Conservation (phyloP, 2,329 filamentous ascomycete species). For the Ophiostoma australiae region DNA sequence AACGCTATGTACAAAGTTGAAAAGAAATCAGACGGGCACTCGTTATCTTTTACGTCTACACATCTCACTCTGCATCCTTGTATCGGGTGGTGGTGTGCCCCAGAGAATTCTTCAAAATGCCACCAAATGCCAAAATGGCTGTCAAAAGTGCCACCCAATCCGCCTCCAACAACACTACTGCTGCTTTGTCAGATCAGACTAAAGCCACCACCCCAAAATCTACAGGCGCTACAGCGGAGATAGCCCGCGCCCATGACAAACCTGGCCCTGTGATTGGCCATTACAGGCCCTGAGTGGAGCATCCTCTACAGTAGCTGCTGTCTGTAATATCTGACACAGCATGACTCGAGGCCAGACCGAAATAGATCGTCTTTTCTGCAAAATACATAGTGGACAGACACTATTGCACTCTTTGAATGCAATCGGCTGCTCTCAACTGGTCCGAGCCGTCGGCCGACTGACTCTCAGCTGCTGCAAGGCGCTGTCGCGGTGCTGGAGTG, state of each 20-base stretch:
- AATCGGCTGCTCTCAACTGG: not conserved
- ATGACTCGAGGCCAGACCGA: constrained; percentile 5
- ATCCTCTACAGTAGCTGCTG: not conserved
- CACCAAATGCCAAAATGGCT: not conserved
- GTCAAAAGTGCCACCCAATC: not conserved
- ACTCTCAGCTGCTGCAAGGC: not conserved
- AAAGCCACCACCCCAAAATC: not conserved
- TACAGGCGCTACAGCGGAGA: not conserved
- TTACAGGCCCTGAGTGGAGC: not conserved
- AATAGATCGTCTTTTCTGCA: not conserved
- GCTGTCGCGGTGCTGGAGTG: not conserved
- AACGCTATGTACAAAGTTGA: not conserved
- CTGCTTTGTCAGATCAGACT: constrained; percentile 14
- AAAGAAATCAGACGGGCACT: not conserved
- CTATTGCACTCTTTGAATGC: not conserved
- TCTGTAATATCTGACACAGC: constrained; percentile 12
- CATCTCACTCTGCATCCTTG: not conserved
- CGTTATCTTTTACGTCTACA: not conserved
- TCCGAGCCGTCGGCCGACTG: not conserved
- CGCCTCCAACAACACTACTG: not conserved
- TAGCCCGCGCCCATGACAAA: not conserved
- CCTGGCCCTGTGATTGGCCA: not conserved
- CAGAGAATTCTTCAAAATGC: constrained; percentile 5
- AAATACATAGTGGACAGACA: not conserved
- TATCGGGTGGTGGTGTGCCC: constrained; percentile 6